Evolutionary conservation across 371 early-diverging fungal species (phyloP).

Genomic region (Mucor ambiguus): DNA sequence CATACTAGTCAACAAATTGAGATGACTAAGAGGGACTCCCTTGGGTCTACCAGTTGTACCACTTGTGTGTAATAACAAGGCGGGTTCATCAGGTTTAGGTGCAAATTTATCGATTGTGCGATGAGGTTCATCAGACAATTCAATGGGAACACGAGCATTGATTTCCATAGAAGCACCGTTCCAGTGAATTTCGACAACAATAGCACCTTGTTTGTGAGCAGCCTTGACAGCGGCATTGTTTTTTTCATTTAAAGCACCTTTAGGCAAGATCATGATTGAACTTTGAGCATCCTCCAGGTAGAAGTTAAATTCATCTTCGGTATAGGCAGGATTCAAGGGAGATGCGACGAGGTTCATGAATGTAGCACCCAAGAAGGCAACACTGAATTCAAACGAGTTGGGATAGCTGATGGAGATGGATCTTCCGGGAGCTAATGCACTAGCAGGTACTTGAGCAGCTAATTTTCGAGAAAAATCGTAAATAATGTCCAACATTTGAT

Average conservation of each 20-base stretch:
- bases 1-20: constrained; percentile 75
- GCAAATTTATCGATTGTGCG: constrained; percentile 20
- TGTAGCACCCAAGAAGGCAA: constrained; percentile 71
- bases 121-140: constrained; percentile 13
- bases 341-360: constrained; percentile 68
- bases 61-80: constrained; percentile 82
- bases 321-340: constrained; percentile 80
- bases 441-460: constrained; percentile 29
- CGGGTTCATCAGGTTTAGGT: constrained; percentile 61
- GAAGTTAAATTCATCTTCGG: constrained; percentile 75
- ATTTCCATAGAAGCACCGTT: constrained; percentile 37
- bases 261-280: constrained; percentile 67
- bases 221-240: constrained; percentile 63
- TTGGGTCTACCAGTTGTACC: constrained; percentile 88
- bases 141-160: constrained; percentile 21
- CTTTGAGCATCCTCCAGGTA: constrained; percentile 77
- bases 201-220: constrained; percentile 57
- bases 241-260: constrained; percentile 45
- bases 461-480: constrained; percentile 42
- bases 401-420: constrained; percentile 71
- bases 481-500: constrained; percentile 38
- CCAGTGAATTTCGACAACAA: constrained; percentile 64
- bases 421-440: constrained; percentile 54
- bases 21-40: constrained; percentile 86
- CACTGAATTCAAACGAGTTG: constrained; percentile 71